These are phyloP conservation scores for Neonectria punicea DNA, from an alignment of 2,329 filamentous ascomycete genomes.

Conservation along the genomic window DNA sequence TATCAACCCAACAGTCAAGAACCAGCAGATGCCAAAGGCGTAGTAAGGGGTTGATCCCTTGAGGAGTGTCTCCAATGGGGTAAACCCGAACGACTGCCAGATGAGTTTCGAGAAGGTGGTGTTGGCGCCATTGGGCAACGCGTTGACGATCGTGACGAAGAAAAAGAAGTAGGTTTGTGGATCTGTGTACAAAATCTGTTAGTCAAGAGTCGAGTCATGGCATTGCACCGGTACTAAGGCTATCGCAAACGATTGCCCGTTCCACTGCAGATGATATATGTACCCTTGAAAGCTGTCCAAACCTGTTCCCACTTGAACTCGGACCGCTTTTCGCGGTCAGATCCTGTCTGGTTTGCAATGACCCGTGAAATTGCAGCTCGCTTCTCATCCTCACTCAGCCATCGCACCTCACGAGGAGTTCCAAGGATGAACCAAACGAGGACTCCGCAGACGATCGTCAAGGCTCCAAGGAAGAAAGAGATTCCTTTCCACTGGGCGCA, in stretches of 20 bases:
- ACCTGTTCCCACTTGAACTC: slow-evolving; percentile 46
- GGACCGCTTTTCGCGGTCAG: slow-evolving; percentile 39
- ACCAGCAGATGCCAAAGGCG: slow-evolving; percentile 43
- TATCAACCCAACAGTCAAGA: slow-evolving; percentile 36
- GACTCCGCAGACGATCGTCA: slow-evolving; percentile 40
- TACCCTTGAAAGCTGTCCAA: slow-evolving; percentile 41
- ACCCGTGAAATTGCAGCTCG: slow-evolving; percentile 43
- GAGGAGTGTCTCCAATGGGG: slow-evolving; percentile 44
- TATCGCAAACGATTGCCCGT: neutral
- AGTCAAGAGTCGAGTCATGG: slow-evolving; percentile 12
- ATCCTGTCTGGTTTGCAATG: slow-evolving; percentile 43
- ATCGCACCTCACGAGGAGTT: slow-evolving; percentile 45
- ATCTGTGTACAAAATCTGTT: slow-evolving; percentile 23
- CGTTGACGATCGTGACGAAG: slow-evolving; percentile 47
- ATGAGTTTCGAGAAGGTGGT: slow-evolving; percentile 47
- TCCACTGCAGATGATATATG: slow-evolving; percentile 1
- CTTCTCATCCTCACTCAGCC: slow-evolving; percentile 46
- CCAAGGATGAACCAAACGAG: slow-evolving; percentile 44
- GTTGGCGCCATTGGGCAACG: slow-evolving; percentile 47
- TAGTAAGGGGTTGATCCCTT: slow-evolving; percentile 47
- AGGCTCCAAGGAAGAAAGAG: slow-evolving; percentile 43
- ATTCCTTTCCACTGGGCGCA: slow-evolving; percentile 40
- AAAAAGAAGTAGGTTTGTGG: slow-evolving; percentile 50
- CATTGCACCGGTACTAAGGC: no score
- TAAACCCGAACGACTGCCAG: slow-evolving; percentile 48